Percentiles rank a stretch among this genome's conserved stretches.
phyloP scores from a whole-genome alignment of 2,329 filamentous ascomycete species.

The Pyrenophora tritici-repentis region DNA sequence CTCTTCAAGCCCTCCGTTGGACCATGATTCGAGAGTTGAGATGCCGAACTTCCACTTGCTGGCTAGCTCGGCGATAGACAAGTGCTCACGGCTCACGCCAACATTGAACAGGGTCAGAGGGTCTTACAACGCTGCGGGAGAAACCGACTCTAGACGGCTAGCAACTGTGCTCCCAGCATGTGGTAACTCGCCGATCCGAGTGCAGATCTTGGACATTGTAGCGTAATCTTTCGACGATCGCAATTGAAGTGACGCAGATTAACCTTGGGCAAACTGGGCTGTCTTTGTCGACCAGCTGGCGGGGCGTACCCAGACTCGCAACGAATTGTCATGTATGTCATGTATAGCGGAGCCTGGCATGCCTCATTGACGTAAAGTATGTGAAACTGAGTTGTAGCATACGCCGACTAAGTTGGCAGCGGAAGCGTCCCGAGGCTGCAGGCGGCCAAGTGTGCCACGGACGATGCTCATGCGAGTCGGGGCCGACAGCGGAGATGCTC shows the following conservation, averaged over 20 bases:
- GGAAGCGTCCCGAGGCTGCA: constrained; percentile 1
- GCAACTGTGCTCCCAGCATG: constrained; percentile 23
- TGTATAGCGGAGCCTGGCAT: constrained; percentile 3
- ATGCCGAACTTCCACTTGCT: not conserved
- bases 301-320: not conserved
- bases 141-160: constrained; percentile 22
- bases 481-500: too few species aligned
- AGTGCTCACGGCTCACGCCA: constrained; percentile 4
- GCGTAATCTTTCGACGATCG: constrained; percentile 27
- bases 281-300: constrained; percentile 4
- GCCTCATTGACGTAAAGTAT: constrained; percentile 7
- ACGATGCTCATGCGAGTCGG: too few species aligned
- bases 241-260: constrained; percentile 24
- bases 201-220: constrained; percentile 32
- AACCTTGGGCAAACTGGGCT: not conserved
- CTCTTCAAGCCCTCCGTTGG: constrained; percentile 11
- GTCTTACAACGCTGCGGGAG: constrained; percentile 27
- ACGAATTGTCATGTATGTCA: constrained; percentile 4
- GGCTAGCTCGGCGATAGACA: constrained; percentile 10
- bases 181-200: constrained; percentile 26
- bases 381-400: not conserved
- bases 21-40: constrained; percentile 5
- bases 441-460: constrained; percentile 1
- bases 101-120: constrained; percentile 15
- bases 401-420: not conserved